These are phyloP conservation scores for Trichoderma gamsii DNA, from an alignment of 495 filamentous ascomycete species.

Conservation along the genomic window DNA sequence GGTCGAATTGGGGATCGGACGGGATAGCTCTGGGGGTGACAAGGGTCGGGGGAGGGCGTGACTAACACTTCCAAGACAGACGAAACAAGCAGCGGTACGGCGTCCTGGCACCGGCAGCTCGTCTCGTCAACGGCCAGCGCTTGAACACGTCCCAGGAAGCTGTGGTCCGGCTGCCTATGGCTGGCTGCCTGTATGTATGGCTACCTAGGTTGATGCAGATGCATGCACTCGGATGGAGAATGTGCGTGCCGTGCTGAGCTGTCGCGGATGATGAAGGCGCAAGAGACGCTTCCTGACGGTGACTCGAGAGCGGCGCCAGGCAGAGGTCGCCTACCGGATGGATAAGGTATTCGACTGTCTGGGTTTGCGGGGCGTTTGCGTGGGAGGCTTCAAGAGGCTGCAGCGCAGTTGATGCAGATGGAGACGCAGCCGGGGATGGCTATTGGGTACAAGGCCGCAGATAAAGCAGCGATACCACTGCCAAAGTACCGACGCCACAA, in stretches of 20 bases:
- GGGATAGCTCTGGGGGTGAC: conserved; percentile 12
- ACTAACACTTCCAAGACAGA: conserved; percentile 6
- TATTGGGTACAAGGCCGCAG: conserved; percentile 6
- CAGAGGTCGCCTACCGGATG: conserved; percentile 6
- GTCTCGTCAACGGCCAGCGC: neutral
- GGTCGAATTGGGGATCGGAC: conserved; percentile 10
- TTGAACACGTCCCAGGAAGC: neutral
- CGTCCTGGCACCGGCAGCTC: neutral
- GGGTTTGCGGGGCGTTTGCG: conserved; percentile 9
- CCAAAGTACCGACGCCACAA: conserved; percentile 10
- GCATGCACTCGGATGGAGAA: conserved; percentile 8
- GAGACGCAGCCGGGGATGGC: neutral
- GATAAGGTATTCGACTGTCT: neutral
- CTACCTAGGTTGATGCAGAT: neutral
- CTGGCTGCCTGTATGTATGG: too few relatives aligned
- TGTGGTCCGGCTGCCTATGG: too few relatives aligned
- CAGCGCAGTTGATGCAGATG: conserved; percentile 12
- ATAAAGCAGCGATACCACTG: conserved; percentile 2
- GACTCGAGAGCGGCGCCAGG: neutral
- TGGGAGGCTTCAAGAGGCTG: conserved; percentile 14
- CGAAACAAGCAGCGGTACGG: neutral
- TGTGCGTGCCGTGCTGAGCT: neutral
- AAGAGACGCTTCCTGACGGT: neutral
- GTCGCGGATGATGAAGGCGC: neutral
- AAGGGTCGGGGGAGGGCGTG: conserved; percentile 12